Evolutionary conservation across 83 land plant species (phyloP).

Genomic region (Picea mariana): DNA sequence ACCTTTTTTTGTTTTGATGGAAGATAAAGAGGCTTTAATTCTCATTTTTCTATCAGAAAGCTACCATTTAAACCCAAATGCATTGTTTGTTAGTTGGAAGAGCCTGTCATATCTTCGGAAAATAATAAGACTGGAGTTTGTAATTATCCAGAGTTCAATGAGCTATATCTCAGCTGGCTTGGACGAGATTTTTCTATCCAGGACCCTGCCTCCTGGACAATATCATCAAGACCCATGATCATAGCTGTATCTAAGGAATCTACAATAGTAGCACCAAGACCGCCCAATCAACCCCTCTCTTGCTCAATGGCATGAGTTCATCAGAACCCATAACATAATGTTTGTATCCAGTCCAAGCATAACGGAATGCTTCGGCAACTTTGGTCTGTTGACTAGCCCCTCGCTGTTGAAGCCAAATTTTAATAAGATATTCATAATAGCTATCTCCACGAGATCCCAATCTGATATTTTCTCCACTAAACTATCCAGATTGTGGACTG

Average conservation of each 20-base stretch:
- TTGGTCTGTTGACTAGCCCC: slow-evolving; percentile 17
- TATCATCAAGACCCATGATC: slow-evolving; percentile 20
- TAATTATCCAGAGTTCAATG: too few species aligned
- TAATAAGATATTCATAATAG: slow-evolving; percentile 93
- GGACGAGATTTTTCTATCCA: slow-evolving; percentile 82
- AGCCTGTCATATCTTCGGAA: too few species aligned
- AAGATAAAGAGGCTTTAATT: too few species aligned
- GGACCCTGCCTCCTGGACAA: too few species aligned
- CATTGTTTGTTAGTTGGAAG: too few species aligned
- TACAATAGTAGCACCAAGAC: slow-evolving; percentile 90
- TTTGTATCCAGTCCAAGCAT: too few species aligned
- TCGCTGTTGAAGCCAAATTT: slow-evolving; percentile 90
- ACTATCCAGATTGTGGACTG: slow-evolving; percentile 20
- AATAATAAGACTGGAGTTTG: background rate
- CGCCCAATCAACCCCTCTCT: slow-evolving; percentile 80
- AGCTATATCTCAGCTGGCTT: too few species aligned
- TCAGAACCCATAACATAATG: too few species aligned
- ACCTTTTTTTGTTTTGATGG: too few species aligned
- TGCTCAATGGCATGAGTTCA: background rate
- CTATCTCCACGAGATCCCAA: slow-evolving; percentile 99
- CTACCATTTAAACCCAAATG: too few species aligned
- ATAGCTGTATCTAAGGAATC: slow-evolving; percentile 92
- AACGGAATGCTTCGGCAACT: too few species aligned
- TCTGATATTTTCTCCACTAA: slow-evolving; percentile 84
- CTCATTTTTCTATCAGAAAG: too few species aligned